Conservation (phyloP, 164 flowering plant species). For the Platanus orientalis region DNA sequence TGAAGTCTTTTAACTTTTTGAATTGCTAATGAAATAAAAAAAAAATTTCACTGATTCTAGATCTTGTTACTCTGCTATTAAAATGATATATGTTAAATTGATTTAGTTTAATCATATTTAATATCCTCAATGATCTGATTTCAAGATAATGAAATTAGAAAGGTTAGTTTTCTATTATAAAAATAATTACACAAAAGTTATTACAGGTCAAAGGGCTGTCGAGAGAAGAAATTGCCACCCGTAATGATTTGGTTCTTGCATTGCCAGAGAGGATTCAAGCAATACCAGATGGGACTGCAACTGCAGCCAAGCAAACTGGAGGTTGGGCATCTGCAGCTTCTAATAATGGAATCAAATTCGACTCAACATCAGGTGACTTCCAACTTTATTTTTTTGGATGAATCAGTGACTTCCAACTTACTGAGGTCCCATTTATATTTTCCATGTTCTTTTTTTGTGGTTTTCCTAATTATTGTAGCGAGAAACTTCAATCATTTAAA, state of each 20-base stretch:
- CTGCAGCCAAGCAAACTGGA: constrained; percentile 53
- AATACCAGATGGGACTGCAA: constrained; percentile 79
- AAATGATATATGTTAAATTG: no score
- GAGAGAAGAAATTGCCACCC: constrained; percentile 62
- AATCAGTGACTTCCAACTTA: constrained; percentile 7
- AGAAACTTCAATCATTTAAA: not conserved
- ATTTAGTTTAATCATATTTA: not conserved
- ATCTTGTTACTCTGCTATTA: no score
- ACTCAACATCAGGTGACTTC: constrained; percentile 63
- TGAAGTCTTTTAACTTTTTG: no score
- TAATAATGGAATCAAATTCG: constrained; percentile 71
- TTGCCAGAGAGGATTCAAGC: constrained; percentile 79
- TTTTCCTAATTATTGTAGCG: not conserved
- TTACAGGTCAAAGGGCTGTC: constrained; percentile 87
- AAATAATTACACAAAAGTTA: not conserved
- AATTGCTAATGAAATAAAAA: no score
- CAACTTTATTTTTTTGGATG: no score
- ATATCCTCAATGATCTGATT: not conserved
- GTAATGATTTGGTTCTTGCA: constrained; percentile 77
- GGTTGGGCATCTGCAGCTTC: constrained; percentile 71
- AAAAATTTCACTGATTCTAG: no score
- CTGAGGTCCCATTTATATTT: not conserved
- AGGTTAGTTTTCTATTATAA: not conserved
- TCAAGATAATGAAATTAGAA: not conserved
- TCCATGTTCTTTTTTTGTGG: not conserved